Percentiles rank a stretch among this genome's conserved stretches.
These are phyloP conservation scores for Cryphonectria carpinicola DNA, from an alignment of 2,329 filamentous ascomycete genomes.

Conservation along the genomic window DNA sequence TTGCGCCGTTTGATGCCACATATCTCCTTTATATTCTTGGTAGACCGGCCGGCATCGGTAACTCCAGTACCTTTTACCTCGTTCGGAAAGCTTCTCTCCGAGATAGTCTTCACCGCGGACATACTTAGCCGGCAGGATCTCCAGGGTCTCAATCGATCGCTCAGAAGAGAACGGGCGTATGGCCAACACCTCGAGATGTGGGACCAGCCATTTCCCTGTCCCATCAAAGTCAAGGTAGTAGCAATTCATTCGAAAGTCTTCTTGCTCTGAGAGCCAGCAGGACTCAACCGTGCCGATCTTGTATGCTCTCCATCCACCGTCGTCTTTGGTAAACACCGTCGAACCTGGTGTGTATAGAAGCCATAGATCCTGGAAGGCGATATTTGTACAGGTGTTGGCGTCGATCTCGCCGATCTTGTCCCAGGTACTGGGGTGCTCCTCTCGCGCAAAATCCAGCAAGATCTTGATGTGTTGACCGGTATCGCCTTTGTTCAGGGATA, in stretches of 20 bases:
- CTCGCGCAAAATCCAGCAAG: neutral
- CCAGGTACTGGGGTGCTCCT: neutral
- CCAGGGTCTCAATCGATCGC: neutral
- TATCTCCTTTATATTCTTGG: neutral
- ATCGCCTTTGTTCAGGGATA: neutral
- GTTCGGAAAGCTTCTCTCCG: neutral
- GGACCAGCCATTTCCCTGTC: neutral
- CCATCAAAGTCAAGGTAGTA: constrained; percentile 1
- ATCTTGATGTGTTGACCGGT: neutral
- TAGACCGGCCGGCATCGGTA: neutral
- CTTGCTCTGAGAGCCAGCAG: neutral
- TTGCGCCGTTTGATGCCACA: neutral
- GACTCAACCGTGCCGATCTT: neutral
- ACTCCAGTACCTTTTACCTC: neutral
- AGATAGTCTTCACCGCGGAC: neutral
- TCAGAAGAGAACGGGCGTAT: neutral
- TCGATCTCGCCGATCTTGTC: neutral
- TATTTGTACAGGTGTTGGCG: neutral
- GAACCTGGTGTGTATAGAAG: neutral
- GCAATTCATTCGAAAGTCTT: neutral
- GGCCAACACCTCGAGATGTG: neutral
- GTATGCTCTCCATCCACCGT: neutral
- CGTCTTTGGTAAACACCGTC: neutral
- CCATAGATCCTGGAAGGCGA: neutral
- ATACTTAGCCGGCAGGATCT: neutral